These are phyloP conservation scores for Trichosporon asahii DNA, from an alignment of 1,284 basidiomycete species.

Conservation along the genomic window DNA sequence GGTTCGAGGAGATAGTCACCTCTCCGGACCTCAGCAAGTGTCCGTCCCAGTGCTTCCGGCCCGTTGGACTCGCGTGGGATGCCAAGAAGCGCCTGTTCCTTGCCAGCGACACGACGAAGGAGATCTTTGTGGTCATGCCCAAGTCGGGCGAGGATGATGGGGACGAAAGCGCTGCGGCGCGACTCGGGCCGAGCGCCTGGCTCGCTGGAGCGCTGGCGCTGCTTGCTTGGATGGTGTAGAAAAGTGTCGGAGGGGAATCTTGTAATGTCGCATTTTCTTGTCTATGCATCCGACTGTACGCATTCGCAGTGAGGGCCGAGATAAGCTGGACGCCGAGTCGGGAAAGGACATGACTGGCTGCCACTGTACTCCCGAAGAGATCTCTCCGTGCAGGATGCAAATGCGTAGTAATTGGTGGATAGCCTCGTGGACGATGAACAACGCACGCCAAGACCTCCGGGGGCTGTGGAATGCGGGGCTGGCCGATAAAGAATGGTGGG, in stretches of 20 bases:
- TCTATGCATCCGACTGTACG: not conserved
- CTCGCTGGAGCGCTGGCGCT: not conserved
- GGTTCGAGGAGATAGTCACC: conserved; percentile 4
- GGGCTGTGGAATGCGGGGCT: too few relatives aligned
- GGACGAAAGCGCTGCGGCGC: not conserved
- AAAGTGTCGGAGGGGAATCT: not conserved
- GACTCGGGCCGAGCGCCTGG: not conserved
- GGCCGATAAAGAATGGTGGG: too few relatives aligned
- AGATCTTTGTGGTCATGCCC: conserved; percentile 16
- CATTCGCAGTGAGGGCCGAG: not conserved
- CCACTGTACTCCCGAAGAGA: too few relatives aligned
- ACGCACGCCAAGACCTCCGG: too few relatives aligned
- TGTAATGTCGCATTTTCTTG: too few relatives aligned
- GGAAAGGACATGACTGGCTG: not conserved
- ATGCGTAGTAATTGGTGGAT: too few relatives aligned
- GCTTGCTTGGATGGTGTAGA: not conserved
- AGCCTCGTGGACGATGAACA: too few relatives aligned
- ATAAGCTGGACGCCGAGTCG: not conserved
- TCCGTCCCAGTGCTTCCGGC: conserved; percentile 18
- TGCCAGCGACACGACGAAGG: conserved; percentile 20
- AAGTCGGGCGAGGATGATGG: not conserved
- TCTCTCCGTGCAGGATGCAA: too few relatives aligned
- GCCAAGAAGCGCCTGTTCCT: conserved; percentile 13
- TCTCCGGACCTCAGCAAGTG: conserved; percentile 14
- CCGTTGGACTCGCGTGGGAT: conserved; percentile 20